Evolutionary conservation across 2,329 filamentous ascomycete species (phyloP).

Genomic region (Aspergillus sp.): DNA sequence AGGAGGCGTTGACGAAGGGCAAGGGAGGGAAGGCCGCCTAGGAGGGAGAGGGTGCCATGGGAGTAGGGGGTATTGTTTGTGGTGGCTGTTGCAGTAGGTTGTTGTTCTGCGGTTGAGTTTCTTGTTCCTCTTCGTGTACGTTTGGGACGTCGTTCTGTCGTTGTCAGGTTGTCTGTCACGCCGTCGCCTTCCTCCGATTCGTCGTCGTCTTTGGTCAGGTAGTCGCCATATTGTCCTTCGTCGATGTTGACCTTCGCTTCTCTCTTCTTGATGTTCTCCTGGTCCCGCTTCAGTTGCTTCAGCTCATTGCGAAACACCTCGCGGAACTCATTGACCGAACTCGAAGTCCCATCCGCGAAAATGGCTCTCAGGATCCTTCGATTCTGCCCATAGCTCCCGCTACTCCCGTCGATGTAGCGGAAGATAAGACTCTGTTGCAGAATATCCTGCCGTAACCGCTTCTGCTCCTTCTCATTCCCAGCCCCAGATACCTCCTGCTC

Average conservation of each 20-base stretch:
- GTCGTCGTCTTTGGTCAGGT: constrained; percentile 31
- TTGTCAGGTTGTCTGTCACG: constrained; percentile 4
- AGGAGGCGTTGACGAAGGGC: constrained; percentile 41
- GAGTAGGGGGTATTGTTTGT: constrained; percentile 3
- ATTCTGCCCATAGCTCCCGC: constrained; percentile 25
- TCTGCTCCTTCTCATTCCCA: constrained; percentile 1
- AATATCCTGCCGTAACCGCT: constrained; percentile 13
- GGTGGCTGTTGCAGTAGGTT: not conserved
- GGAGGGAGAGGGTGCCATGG: constrained; percentile 18
- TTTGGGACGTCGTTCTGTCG: constrained; percentile 23
- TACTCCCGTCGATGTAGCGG: constrained; percentile 33
- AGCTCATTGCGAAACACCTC: constrained; percentile 41
- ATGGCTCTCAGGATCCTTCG: constrained; percentile 41
- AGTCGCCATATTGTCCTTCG: constrained; percentile 41
- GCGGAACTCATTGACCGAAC: constrained; percentile 36
- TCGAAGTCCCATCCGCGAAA: constrained; percentile 39
- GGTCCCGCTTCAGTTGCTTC: constrained; percentile 25
- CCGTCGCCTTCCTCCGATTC: constrained; percentile 25
- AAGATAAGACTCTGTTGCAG: constrained; percentile 36
- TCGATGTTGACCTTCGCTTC: constrained; percentile 40
- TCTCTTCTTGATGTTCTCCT: constrained; percentile 29
- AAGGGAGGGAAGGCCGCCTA: constrained; percentile 36
- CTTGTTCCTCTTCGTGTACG: constrained; percentile 26
- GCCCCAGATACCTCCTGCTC: constrained; percentile 6
- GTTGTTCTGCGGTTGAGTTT: constrained; percentile 1